These are phyloP conservation scores for Brassica balearica DNA, from an alignment of 441 rosid species.

Conservation along the genomic window DNA sequence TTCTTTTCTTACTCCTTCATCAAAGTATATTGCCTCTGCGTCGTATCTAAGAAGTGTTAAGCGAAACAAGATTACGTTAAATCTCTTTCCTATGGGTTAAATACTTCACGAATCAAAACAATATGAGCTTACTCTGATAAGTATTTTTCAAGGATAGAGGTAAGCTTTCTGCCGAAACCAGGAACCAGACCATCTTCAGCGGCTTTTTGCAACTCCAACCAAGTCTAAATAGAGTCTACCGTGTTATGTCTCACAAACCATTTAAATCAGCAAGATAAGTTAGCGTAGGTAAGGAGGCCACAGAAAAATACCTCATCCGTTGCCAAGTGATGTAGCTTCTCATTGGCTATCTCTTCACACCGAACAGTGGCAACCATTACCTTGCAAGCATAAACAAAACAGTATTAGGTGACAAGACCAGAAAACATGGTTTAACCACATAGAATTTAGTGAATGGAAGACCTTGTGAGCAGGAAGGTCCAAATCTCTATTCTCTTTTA, in stretches of 20 bases:
- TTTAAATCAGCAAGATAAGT: slow-evolving; percentile 12
- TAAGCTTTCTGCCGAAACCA: slow-evolving; percentile 77
- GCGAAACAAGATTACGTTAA: slow-evolving; percentile 20
- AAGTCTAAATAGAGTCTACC: slow-evolving; percentile 51
- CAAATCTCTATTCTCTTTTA: slow-evolving; percentile 87
- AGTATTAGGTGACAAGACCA: slow-evolving; percentile 6
- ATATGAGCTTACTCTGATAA: slow-evolving; percentile 71
- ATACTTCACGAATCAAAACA: background rate
- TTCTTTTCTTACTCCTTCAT: slow-evolving; percentile 74
- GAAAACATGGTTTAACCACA: slow-evolving; percentile 22
- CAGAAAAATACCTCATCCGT: slow-evolving; percentile 56
- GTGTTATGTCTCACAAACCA: slow-evolving; percentile 31
- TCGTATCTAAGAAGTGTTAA: slow-evolving; percentile 60
- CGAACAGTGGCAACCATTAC: slow-evolving; percentile 91
- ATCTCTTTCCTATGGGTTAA: background rate
- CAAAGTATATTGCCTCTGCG: slow-evolving; percentile 71
- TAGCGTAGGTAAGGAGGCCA: slow-evolving; percentile 12
- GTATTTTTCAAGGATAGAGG: slow-evolving; percentile 61
- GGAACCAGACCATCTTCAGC: slow-evolving; percentile 65
- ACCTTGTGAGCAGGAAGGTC: slow-evolving; percentile 95
- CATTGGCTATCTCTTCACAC: slow-evolving; percentile 82
- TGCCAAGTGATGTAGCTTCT: slow-evolving; percentile 55
- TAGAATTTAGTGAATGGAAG: slow-evolving; percentile 13
- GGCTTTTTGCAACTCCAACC: slow-evolving; percentile 70
- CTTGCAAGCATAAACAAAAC: slow-evolving; percentile 48